phyloP scores from a whole-genome alignment of 352 stramenopile species.

The Phytophthora hibernalis region DNA sequence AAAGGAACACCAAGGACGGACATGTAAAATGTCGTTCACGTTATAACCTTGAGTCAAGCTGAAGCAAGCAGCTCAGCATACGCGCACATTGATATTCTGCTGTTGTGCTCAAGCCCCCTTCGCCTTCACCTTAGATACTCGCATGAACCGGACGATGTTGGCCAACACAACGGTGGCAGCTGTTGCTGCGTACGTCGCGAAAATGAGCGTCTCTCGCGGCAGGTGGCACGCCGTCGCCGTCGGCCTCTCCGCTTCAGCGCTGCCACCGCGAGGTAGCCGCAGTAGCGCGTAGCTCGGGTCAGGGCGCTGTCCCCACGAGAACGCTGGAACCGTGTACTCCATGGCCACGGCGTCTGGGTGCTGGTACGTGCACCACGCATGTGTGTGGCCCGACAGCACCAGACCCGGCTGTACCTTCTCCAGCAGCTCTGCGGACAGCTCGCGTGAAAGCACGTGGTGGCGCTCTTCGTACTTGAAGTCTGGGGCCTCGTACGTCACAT shows the following conservation, averaged over 20 bases:
- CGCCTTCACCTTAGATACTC: constrained; percentile 19
- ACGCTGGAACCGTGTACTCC: constrained; percentile 80
- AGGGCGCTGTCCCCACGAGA: constrained; percentile 81
- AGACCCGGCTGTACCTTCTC: constrained; percentile 51
- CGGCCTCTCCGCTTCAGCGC: not conserved
- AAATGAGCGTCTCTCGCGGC: constrained; percentile 47
- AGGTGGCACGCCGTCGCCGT: constrained; percentile 42
- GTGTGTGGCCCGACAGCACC: constrained; percentile 79
- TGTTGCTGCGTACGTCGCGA: constrained; percentile 42
- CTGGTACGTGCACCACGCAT: constrained; percentile 68
- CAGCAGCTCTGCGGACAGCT: constrained; percentile 62
- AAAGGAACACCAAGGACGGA: no score
- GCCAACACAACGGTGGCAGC: constrained; percentile 21
- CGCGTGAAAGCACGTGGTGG: constrained; percentile 73
- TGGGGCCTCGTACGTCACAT: constrained; percentile 84
- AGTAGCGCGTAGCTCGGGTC: constrained; percentile 80
- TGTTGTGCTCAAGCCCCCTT: constrained; percentile 23
- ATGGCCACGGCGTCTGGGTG: constrained; percentile 33
- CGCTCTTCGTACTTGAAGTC: constrained; percentile 66
- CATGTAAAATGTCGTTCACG: no score
- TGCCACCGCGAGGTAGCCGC: constrained; percentile 16
- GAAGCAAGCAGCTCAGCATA: no score
- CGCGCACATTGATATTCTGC: no score
- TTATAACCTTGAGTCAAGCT: no score
- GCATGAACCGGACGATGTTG: constrained; percentile 18